Conservation (phyloP, 176 grass and related monocot species). For the Aegilops tauschii region DNA sequence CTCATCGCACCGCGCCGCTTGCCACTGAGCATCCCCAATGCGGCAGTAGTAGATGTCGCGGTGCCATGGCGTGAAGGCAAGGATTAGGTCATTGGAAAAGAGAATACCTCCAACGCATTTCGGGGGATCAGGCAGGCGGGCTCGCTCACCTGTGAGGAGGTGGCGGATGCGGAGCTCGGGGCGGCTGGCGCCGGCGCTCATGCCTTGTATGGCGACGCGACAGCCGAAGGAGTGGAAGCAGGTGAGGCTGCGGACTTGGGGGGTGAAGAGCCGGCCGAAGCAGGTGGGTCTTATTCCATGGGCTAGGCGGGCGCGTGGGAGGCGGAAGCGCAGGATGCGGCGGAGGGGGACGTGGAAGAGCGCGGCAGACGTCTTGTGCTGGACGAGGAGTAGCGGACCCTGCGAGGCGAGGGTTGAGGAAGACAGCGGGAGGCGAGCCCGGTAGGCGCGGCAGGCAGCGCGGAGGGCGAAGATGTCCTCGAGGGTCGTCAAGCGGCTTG, state of each 20-base stretch:
- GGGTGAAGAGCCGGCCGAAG: neutral
- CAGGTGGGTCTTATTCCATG: neutral
- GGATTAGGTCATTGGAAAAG: neutral
- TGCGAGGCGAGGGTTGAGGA: too few species aligned
- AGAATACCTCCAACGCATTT: neutral
- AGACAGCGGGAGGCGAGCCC: too few species aligned
- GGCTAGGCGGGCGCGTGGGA: neutral
- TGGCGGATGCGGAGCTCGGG: neutral
- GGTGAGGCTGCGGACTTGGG: neutral
- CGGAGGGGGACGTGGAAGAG: neutral
- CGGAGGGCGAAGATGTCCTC: too few species aligned
- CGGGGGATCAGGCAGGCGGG: neutral
- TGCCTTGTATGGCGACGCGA: neutral
- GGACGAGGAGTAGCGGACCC: too few species aligned
- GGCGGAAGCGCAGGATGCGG: neutral
- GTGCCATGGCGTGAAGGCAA: neutral
- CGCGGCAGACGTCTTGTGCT: too few species aligned
- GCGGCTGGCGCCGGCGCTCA: too few species aligned
- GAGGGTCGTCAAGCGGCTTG: too few species aligned
- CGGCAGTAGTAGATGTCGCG: neutral
- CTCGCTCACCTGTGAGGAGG: neutral
- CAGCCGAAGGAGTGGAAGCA: neutral
- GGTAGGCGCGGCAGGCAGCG: too few species aligned
- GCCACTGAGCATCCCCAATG: constrained; percentile 25
- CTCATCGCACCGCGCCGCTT: neutral